Conservation (phyloP, 2,329 filamentous ascomycete species). For the Clonostachys rhizophaga region DNA sequence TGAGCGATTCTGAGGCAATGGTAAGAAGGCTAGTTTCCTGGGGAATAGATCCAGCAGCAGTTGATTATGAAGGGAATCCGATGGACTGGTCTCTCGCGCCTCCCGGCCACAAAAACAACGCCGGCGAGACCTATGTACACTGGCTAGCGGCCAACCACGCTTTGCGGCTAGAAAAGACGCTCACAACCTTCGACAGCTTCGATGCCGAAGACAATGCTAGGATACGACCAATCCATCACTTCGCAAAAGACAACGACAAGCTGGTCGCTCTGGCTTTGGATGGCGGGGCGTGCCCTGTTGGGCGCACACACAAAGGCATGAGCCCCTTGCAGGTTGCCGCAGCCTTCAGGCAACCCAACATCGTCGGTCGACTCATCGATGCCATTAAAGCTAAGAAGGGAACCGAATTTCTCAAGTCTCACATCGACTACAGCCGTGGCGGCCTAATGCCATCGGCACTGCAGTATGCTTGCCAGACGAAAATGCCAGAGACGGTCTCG, state of each 20-base stretch:
- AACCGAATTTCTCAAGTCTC: no score
- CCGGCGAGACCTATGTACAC: no score
- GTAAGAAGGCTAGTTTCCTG: no score
- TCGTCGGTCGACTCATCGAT: neutral
- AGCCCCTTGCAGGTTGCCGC: neutral
- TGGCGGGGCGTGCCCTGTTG: neutral
- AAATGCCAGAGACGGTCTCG: neutral
- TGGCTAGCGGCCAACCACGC: no score
- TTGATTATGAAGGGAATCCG: no score
- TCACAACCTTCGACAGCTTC: no score
- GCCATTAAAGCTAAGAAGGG: neutral
- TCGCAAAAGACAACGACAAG: neutral
- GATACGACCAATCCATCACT: neutral
- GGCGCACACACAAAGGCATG: neutral
- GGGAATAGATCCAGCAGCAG: no score
- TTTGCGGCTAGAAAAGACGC: no score
- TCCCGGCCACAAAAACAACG: no score
- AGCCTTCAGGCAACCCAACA: neutral
- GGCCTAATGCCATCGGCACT: neutral
- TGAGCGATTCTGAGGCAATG: no score
- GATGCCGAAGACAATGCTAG: neutral
- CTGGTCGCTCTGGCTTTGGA: neutral
- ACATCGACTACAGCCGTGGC: no score
- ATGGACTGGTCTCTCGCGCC: no score
- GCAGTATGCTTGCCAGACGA: neutral